Base-by-base conservation (phyloP, 495 filamentous ascomycete genomes). In the Aeminium ludgeri region DNA sequence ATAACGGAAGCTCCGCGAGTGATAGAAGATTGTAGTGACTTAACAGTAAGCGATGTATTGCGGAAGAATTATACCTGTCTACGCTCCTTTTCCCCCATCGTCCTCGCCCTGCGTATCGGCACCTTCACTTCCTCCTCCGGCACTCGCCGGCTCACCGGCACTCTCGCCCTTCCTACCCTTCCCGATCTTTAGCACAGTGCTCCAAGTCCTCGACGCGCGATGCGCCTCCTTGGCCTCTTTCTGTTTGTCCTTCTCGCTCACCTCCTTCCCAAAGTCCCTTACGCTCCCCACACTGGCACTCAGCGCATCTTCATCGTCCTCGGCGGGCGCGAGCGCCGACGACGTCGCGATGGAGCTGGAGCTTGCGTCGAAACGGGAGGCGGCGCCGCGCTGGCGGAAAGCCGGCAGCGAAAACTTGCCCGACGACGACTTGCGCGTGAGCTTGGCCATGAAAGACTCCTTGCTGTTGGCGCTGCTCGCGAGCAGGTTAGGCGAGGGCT, bases 391-490 rank as follows among this genome's bases (percentile, higher is more conserved):
- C 36, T 46, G 46, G 18, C 55, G 50, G 44, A 59, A 59, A 31
- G 31, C 38, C 7, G 52, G 52, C 29, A 49, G 45, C 3, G 42
- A 28, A 40, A 62, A 62, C 34, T 59, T 59, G 32, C 51, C 48
- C 0, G 54, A 51, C 35, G 50, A 55, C 30, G 44, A 48, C 42
- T 62, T 62, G 27, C 59, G 50, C 10, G 48, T 36, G n/a, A 62
- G 46, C 40, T 60, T 60, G 40, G 56, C 50, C 55, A 62, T 62
- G 45, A 62, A 55, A 1, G 40, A 36, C 32, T 60, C 56, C 37
- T 55, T 59, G 28, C 49, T 45, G 5, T 47, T 30, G 3, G 37
- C 17, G 11, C 18, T 45, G 29, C 32, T 35, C 6, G 17, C 40
- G 12, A 33, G 29, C 1, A 46, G 38, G 10, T 8, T 28, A n/a